phyloP scores from a whole-genome alignment of 2,329 filamentous ascomycete genomes.

The Diplodia sapinea region DNA sequence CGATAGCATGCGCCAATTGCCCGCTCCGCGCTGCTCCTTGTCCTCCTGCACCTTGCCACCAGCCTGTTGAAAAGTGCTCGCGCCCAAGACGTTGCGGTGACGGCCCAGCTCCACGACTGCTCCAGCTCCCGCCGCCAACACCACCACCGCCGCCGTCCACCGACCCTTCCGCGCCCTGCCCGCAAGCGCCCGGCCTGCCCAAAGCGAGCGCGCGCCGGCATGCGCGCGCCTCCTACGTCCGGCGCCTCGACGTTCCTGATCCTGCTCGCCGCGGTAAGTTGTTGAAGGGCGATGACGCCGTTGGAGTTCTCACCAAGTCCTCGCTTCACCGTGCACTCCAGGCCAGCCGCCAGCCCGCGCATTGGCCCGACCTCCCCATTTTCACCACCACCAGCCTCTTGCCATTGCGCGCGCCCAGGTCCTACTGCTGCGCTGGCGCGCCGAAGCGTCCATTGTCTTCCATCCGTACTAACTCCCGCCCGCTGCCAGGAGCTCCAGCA shows the following conservation, averaged over 20 bases:
- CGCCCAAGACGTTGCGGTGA: conserved; percentile 21
- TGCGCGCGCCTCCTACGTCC: conserved; percentile 22
- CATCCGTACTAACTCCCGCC: conserved; percentile 12
- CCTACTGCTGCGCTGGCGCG: conserved; percentile 23
- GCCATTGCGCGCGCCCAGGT: conserved; percentile 25
- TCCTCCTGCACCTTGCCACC: conserved; percentile 26
- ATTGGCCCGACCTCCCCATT: conserved; percentile 32
- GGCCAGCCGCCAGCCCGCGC: conserved; percentile 23
- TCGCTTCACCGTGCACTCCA: conserved; percentile 30
- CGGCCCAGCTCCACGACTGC: conserved; percentile 12
- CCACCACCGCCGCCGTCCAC: background rate
- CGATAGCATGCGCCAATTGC: conserved; percentile 20
- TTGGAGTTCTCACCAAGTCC: background rate
- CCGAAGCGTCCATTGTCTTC: background rate
- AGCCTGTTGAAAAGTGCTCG: background rate
- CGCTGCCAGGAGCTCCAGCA: conserved; percentile 23
- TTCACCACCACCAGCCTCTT: conserved; percentile 31
- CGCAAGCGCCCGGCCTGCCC: conserved; percentile 9
- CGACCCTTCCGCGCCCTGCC: background rate
- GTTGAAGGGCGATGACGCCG: conserved; percentile 14
- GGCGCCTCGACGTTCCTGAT: conserved; percentile 23
- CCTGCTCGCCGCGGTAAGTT: conserved; percentile 20
- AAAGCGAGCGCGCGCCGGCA: conserved; percentile 15
- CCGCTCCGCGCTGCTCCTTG: conserved; percentile 12
- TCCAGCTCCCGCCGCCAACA: conserved; percentile 2